These are phyloP conservation scores for Chlorella ohadii DNA, from an alignment of 139 green algal species.

Conservation along the genomic window DNA sequence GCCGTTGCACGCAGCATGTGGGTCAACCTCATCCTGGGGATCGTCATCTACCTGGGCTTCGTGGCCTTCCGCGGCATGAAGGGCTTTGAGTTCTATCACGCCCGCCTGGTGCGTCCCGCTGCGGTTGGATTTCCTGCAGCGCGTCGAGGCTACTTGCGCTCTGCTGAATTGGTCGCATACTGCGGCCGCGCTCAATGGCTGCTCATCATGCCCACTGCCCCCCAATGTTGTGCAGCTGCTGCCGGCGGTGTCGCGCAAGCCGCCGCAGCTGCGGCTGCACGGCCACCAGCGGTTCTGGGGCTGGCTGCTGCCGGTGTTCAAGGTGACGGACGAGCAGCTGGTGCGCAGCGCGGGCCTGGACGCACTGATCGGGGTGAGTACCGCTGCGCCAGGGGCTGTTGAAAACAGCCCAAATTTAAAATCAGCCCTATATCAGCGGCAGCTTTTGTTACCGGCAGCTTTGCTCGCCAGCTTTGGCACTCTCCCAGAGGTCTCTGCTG, in stretches of 20 bases:
- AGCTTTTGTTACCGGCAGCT: no score
- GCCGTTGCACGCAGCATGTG: conserved; percentile 16
- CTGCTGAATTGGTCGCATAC: no score
- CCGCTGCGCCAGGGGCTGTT: no score
- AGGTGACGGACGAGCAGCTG: conserved; percentile 53
- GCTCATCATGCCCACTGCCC: no score
- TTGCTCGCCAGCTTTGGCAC: no score
- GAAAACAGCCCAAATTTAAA: no score
- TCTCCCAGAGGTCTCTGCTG: no score
- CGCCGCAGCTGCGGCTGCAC: conserved; percentile 31
- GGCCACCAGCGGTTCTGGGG: conserved; percentile 37
- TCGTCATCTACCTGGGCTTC: conserved; percentile 38
- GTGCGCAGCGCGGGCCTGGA: conserved; percentile 60
- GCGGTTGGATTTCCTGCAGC: no score
- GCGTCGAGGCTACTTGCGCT: no score
- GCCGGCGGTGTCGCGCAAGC: conserved; percentile 40
- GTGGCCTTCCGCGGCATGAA: conserved; percentile 33
- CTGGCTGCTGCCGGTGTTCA: conserved; percentile 63
- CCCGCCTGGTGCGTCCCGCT: conserved; percentile 28
- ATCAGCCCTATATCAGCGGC: no score
- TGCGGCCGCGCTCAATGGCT: no score
- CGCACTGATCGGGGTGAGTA: conserved; percentile 37
- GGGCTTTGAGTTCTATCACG: conserved; percentile 46
- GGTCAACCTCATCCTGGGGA: conserved; percentile 33
- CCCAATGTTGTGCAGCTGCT: conserved; percentile 10